These are phyloP conservation scores for Penicillium nordicum DNA, from an alignment of 2,329 filamentous ascomycete genomes.

Conservation along the genomic window DNA sequence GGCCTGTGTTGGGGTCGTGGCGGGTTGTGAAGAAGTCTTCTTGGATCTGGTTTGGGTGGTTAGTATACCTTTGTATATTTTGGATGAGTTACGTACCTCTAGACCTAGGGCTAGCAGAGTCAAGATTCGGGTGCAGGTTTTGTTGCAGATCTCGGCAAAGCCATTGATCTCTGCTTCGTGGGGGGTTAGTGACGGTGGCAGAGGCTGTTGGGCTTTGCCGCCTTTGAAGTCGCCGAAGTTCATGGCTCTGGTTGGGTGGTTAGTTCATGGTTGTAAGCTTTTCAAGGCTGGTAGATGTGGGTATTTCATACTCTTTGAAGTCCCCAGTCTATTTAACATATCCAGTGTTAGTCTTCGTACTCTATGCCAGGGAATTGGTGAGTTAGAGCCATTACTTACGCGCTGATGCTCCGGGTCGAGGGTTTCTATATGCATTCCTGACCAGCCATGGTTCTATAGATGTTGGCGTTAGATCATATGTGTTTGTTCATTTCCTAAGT, in stretches of 20 bases:
- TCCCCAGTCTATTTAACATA: constrained; percentile 62
- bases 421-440: constrained; percentile 81
- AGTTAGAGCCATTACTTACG: constrained; percentile 46
- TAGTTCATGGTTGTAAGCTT: neutral
- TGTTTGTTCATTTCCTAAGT: neutral
- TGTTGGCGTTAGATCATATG: neutral
- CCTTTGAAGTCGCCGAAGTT: constrained; percentile 78
- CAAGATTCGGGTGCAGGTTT: constrained; percentile 69
- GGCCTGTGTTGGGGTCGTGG: constrained; percentile 52
- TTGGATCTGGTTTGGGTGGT: constrained; percentile 37
- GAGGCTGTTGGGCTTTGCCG: constrained; percentile 69
- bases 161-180: constrained; percentile 60
- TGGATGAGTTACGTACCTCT: constrained; percentile 44
- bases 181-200: constrained; percentile 62
- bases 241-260: constrained; percentile 63
- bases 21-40: constrained; percentile 58
- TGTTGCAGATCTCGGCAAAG: constrained; percentile 70
- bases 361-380: neutral
- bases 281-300: neutral
- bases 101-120: constrained; percentile 76
- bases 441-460: constrained; percentile 77
- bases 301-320: constrained; percentile 70
- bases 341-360: constrained; percentile 13
- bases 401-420: constrained; percentile 79
- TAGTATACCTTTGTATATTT: neutral